Evolutionary conservation across 331 rosid species (phyloP).

Genomic region (Quercus phellos): DNA sequence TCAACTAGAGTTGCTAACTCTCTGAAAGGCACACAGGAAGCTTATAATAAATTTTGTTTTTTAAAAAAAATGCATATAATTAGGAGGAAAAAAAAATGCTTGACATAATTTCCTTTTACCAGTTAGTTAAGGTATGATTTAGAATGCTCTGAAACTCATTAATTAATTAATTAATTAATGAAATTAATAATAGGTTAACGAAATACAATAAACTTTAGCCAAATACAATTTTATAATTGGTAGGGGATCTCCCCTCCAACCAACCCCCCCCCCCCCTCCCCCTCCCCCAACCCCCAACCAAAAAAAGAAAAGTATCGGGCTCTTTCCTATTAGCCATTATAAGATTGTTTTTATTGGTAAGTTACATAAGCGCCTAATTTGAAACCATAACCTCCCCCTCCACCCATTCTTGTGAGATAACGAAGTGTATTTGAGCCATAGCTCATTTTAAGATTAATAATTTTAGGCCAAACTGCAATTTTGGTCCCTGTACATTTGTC

Average conservation of each 20-base stretch:
- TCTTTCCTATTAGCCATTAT: not conserved
- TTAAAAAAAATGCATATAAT: conserved; percentile 3
- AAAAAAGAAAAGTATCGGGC: not conserved
- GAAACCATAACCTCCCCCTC: no score
- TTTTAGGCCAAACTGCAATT: no score
- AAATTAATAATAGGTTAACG: not conserved
- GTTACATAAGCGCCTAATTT: no score
- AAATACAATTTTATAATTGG: not conserved
- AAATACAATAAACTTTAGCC: not conserved
- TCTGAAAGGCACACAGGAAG: conserved; percentile 48
- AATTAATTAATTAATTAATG: not conserved
- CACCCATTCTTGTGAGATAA: no score
- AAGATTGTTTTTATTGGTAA: not conserved
- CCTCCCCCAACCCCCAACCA: not conserved
- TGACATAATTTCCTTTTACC: not conserved
- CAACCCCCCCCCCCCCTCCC: not conserved
- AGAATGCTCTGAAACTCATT: not conserved
- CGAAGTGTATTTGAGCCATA: no score
- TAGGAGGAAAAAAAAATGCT: not conserved
- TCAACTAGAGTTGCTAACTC: conserved; percentile 78
- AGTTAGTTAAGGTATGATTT: not conserved
- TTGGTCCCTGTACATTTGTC: no score
- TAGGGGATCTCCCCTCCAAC: not conserved
- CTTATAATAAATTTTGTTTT: conserved; percentile 9
- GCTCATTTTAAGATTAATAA: no score